A percentile compares a stretch with the other conserved stretches of the same genome.
phyloP scores from a whole-genome alignment of 2,329 filamentous ascomycete species.

The Macrophomina phaseolina region DNA sequence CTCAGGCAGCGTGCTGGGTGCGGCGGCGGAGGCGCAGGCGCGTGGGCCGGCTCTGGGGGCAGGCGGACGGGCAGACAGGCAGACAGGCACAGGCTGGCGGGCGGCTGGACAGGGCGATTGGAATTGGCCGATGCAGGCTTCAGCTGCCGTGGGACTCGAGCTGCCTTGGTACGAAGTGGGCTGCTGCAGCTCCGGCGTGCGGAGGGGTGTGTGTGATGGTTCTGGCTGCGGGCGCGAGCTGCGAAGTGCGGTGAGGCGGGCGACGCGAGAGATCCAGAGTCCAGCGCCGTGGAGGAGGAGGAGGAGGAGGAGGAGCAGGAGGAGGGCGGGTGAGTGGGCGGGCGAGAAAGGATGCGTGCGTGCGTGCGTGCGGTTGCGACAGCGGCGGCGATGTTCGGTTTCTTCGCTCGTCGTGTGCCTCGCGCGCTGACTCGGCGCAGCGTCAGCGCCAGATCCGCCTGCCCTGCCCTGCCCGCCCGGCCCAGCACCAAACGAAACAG shows the following conservation, averaged over 20 bases:
- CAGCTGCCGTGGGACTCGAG: slow-evolving; percentile 27
- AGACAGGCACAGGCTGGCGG: slow-evolving; percentile 27
- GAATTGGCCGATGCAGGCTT: slow-evolving; percentile 28
- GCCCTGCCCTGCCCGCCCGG: neutral
- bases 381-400: slow-evolving; percentile 16
- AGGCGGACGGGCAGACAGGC: slow-evolving; percentile 2
- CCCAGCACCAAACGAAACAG: neutral
- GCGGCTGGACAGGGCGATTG: slow-evolving; percentile 25
- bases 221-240: slow-evolving; percentile 21
- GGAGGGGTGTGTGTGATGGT: slow-evolving; percentile 4
- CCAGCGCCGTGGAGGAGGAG: neutral
- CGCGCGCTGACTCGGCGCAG: slow-evolving; percentile 14
- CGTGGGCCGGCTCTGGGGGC: neutral
- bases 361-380: slow-evolving; percentile 1
- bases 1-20: slow-evolving; percentile 21
- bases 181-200: slow-evolving; percentile 23
- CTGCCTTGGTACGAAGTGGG: slow-evolving; percentile 27
- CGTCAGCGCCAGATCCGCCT: neutral
- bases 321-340: neutral
- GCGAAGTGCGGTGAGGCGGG: slow-evolving; percentile 24
- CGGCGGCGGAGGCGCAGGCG: slow-evolving; percentile 19
- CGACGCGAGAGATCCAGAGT: slow-evolving; percentile 21
- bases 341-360: slow-evolving; percentile 8
- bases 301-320: neutral
- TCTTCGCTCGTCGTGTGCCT: slow-evolving; percentile 13